A percentile compares a stretch with the other conserved stretches of the same genome.
These are phyloP conservation scores for Cutaneotrichosporon cutaneum DNA, from an alignment of 1,284 basidiomycete species.

Conservation along the genomic window DNA sequence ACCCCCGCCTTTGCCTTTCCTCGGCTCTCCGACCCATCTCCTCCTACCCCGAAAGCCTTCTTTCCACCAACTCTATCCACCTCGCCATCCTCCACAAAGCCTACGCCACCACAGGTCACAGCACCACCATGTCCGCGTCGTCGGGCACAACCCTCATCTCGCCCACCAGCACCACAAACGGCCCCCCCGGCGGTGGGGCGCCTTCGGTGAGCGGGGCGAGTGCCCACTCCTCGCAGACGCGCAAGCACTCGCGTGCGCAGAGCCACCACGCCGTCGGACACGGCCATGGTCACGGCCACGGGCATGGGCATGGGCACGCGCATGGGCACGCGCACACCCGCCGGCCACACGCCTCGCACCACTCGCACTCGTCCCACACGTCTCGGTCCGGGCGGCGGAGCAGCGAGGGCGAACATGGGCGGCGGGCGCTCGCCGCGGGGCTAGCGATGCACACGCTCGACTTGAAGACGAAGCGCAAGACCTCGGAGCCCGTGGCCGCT, in stretches of 20 bases:
- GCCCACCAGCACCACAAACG: slow-evolving; percentile 26
- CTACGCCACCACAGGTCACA: not conserved
- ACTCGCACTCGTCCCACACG: slow-evolving; percentile 14
- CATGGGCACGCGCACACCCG: slow-evolving; percentile 14
- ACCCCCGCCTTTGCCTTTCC: not conserved
- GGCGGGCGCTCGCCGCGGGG: slow-evolving; percentile 42
- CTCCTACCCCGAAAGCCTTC: not conserved
- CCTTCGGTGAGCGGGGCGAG: not conserved
- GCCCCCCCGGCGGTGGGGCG: not conserved
- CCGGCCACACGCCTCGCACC: slow-evolving; percentile 11
- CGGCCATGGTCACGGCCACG: slow-evolving; percentile 17
- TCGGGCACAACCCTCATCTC: slow-evolving; percentile 46
- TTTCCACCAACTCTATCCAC: not conserved
- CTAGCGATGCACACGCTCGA: slow-evolving; percentile 45
- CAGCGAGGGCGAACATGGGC: slow-evolving; percentile 39
- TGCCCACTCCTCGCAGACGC: slow-evolving; percentile 1
- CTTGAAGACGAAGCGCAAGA: slow-evolving; percentile 28
- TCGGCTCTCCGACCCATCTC: not conserved
- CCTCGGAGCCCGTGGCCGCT: slow-evolving; percentile 8
- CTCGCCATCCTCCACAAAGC: not conserved
- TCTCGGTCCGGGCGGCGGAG: slow-evolving; percentile 23
- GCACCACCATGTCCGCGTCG: slow-evolving; percentile 37
- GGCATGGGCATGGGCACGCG: slow-evolving; percentile 15
- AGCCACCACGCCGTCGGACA: slow-evolving; percentile 8
- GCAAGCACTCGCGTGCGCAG: slow-evolving; percentile 8